These are phyloP conservation scores for Starmerella tilneyi DNA, from an alignment of 805 yeast genomes.

Conservation along the genomic window DNA sequence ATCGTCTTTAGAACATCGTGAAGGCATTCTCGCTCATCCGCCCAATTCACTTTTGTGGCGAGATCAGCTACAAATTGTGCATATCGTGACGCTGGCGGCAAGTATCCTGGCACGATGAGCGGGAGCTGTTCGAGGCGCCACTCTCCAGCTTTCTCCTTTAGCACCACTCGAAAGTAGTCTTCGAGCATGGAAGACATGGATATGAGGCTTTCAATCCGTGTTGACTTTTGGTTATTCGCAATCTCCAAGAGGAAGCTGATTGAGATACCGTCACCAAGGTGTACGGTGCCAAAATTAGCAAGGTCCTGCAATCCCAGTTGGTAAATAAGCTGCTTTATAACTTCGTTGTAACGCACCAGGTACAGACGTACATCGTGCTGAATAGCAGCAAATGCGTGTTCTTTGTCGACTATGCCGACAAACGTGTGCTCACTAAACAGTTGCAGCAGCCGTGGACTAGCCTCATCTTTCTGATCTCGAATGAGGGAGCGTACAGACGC, in stretches of 20 bases:
- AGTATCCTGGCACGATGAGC: constrained; percentile 50
- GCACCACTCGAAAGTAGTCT: constrained; percentile 61
- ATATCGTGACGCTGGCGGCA: constrained; percentile 53
- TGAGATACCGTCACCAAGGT: constrained; percentile 33
- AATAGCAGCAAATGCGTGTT: constrained; percentile 62
- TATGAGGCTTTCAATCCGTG: constrained; percentile 27
- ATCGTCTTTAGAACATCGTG: constrained; percentile 55
- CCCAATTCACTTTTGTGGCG: constrained; percentile 52
- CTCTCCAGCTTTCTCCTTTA: constrained; percentile 31
- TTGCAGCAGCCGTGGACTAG: constrained; percentile 49
- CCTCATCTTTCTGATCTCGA: constrained; percentile 37
- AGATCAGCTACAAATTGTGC: constrained; percentile 57
- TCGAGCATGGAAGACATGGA: constrained; percentile 64
- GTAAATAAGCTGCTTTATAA: constrained; percentile 61
- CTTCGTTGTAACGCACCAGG: constrained; percentile 68
- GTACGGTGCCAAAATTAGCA: constrained; percentile 63
- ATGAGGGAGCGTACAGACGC: constrained; percentile 43
- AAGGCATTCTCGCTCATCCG: constrained; percentile 58
- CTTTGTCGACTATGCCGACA: constrained; percentile 73
- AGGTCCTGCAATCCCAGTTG: constrained; percentile 71
- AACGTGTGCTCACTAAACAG: constrained; percentile 59
- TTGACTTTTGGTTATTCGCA: too few relatives aligned
- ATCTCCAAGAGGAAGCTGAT: constrained; percentile 34
- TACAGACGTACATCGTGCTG: constrained; percentile 72
- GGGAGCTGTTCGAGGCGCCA: constrained; percentile 48